phyloP scores from a whole-genome alignment of 1,139 yeast genomes.

The Debaryomycetaceae sp. region DNA sequence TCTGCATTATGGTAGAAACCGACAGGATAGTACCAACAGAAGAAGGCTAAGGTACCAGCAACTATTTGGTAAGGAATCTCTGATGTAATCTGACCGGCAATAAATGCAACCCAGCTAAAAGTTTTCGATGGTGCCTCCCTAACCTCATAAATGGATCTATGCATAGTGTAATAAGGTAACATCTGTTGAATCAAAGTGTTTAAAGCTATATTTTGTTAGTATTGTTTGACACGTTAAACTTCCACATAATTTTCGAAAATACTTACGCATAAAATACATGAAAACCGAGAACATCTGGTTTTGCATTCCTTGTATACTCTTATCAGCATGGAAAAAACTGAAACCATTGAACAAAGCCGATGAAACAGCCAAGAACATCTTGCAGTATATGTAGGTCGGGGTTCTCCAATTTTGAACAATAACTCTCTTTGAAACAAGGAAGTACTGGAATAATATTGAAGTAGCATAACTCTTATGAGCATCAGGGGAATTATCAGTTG shows the following conservation, averaged over 20 bases:
- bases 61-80: conserved; percentile 34
- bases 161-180: conserved; percentile 66
- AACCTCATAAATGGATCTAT: conserved; percentile 81
- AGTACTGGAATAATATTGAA: conserved; percentile 45
- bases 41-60: conserved; percentile 34
- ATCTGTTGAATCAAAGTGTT: conserved; percentile 68
- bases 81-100: conserved; percentile 31
- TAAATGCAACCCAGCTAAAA: conserved; percentile 48
- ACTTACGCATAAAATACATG: conserved; percentile 51
- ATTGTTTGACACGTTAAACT: not conserved
- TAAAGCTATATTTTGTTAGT: conserved; percentile 26
- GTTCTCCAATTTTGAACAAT: conserved; percentile 71
- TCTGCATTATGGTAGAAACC: conserved; percentile 35
- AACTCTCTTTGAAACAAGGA: conserved; percentile 52
- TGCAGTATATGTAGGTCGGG: conserved; percentile 69
- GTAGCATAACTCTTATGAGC: conserved; percentile 42
- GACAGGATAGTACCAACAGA: conserved; percentile 43
- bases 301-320: conserved; percentile 56
- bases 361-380: conserved; percentile 49
- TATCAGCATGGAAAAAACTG: conserved; percentile 66
- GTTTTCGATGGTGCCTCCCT: conserved; percentile 77
- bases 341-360: conserved; percentile 69
- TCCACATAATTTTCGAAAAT: too few relatives aligned
- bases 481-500: conserved; percentile 31
- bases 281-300: conserved; percentile 68